A percentile compares a stretch with the other conserved stretches of the same genome.
These are phyloP conservation scores for Aphanocladium album DNA, from an alignment of 2,329 filamentous ascomycete species.

Conservation along the genomic window DNA sequence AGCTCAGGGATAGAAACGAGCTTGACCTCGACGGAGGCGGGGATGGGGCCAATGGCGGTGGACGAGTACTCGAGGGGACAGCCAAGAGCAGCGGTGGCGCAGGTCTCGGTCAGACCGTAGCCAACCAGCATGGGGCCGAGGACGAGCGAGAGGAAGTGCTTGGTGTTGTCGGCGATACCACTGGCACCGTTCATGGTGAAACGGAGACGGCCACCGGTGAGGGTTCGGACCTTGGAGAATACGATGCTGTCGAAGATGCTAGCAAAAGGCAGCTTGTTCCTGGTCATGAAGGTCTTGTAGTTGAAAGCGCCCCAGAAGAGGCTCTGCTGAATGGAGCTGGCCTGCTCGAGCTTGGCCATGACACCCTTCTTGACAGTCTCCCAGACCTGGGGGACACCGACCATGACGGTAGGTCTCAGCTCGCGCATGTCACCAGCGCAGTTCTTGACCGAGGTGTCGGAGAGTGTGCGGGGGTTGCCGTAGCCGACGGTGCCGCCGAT, in stretches of 20 bases:
- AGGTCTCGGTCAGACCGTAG: constrained; percentile 92
- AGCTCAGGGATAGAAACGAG: constrained; percentile 85
- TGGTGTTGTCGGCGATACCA: constrained; percentile 80
- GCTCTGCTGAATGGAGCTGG: constrained; percentile 64
- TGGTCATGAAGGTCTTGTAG: constrained; percentile 55
- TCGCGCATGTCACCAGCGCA: constrained; percentile 92
- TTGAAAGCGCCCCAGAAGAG: constrained; percentile 69
- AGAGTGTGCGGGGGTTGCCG: constrained; percentile 82
- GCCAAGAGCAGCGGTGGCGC: constrained; percentile 75
- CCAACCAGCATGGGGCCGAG: constrained; percentile 92
- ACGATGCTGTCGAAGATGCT: constrained; percentile 73
- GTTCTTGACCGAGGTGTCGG: constrained; percentile 80
- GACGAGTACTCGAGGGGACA: constrained; percentile 82
- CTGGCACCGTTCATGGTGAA: constrained; percentile 94
- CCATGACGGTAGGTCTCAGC: constrained; percentile 80
- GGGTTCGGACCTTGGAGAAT: constrained; percentile 86
- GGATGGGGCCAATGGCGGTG: constrained; percentile 69
- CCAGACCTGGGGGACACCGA: constrained; percentile 95
- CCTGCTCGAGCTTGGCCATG: constrained; percentile 67
- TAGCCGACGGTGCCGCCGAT: constrained; percentile 92
- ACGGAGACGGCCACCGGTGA: constrained; percentile 82
- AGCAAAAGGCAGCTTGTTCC: constrained; percentile 58
- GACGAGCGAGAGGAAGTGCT: constrained; percentile 85
- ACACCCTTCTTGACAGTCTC: constrained; percentile 97
- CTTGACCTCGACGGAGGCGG: constrained; percentile 78